Conservation (phyloP, 2,329 filamentous ascomycete genomes). For the Xylariaceae sp. region DNA sequence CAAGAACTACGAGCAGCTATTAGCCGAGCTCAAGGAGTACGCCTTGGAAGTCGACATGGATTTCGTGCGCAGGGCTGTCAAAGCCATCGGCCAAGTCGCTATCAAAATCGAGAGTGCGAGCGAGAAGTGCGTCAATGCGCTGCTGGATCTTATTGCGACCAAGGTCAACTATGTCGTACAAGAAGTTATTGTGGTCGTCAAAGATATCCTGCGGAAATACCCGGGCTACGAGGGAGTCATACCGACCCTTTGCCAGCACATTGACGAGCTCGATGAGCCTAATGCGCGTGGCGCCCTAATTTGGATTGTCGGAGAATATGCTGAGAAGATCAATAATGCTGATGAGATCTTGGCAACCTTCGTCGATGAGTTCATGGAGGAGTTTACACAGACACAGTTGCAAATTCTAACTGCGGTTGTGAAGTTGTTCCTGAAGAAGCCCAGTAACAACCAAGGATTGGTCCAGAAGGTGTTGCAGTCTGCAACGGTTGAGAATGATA, state of each 20-base stretch:
- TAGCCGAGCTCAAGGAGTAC: conserved; percentile 95
- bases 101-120: conserved; percentile 97
- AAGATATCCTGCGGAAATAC: conserved; percentile 96
- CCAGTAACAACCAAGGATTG: conserved; percentile 81
- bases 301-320: conserved; percentile 99
- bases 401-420: conserved; percentile 97
- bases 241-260: conserved; percentile 90
- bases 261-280: conserved; percentile 94
- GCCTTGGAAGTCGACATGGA: conserved; percentile 99
- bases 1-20: conserved; percentile 88
- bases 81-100: conserved; percentile 94
- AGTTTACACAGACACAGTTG: conserved; percentile 97
- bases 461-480: conserved; percentile 93
- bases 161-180: conserved; percentile 99
- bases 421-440: conserved; percentile 96
- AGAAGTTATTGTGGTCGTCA: conserved; percentile 97
- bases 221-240: conserved; percentile 98
- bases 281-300: conserved; percentile 87
- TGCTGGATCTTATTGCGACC: conserved; percentile 90
- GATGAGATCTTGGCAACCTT: conserved; percentile 89
- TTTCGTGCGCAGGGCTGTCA: conserved; percentile 89
- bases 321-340: conserved; percentile 98
- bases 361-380: conserved; percentile 90
- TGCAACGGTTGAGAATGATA: conserved; percentile 92
- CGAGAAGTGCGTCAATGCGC: conserved; percentile 90